Evolutionary conservation across 495 filamentous ascomycete species (phyloP), one percentile per base, ranked within the genome.

Genomic region (Lasiosphaeria hispida): DNA sequence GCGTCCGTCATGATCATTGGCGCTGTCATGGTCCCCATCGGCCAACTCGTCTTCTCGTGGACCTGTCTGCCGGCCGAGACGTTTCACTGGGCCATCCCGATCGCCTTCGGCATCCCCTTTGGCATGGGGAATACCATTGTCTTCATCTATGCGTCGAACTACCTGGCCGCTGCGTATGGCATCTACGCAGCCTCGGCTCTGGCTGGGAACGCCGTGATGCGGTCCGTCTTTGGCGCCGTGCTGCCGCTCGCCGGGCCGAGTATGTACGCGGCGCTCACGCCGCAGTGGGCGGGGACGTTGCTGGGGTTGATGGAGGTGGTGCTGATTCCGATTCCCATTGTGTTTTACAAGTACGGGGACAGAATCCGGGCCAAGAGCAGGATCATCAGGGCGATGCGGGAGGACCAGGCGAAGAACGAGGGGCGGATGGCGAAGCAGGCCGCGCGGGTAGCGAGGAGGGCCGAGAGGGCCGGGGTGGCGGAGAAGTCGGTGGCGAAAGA

Each of bases 61-160:
- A 96, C 91, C 0, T 89, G 86, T 51, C 78, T 83, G 0, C 88
- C 89, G 23, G 23, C 23, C 0, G 75, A 76, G 0, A 78, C 83
- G 3, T 89, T 92, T 35, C 90, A 87, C 67, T 90, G 88, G 85
- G 80, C 87, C 40, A 74, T 83, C 48, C 87, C 90, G 14, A 85
- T 94, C 61, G 70, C 88, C 4, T 86, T 88, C 4, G 90, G 90
- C 17, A 78, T 95, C 7, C 87, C 87, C 6, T 96, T 93, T 65
- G 89, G 89, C 11, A 75, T 83, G 3, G 91, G 91, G 0, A 94
- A 93, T 61, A 83, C 83, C 2, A 77, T 84, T 3, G 83, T 86
- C 51, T 96, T 95, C 69, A 90, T 94, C 63, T 92, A 93, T 63
- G 82, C 86, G 0, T 80, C 75, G 11, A 92, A 89, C 59, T 96